Evolutionary conservation across 1,284 basidiomycete genomes (phyloP).

Genomic region (Cutaneotrichosporon mucoides): DNA sequence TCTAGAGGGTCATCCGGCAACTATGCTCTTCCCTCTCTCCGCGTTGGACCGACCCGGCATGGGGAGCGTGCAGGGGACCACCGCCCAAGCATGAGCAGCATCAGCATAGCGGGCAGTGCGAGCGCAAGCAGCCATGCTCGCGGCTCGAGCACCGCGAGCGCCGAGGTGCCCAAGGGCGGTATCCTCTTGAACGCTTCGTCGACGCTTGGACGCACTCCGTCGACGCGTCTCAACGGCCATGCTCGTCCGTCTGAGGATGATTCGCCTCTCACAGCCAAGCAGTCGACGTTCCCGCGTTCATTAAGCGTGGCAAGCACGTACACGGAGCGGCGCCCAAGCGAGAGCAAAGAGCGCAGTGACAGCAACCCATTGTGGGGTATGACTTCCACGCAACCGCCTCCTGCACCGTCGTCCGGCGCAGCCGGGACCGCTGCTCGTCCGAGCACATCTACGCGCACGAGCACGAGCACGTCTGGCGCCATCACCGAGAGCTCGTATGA

Average conservation of each 20-base stretch:
- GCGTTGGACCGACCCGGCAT: slow-evolving; percentile 11
- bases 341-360: slow-evolving; percentile 5
- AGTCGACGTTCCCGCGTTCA: slow-evolving; percentile 1
- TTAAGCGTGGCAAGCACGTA: slow-evolving; percentile 1
- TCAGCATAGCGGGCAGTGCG: slow-evolving; percentile 3
- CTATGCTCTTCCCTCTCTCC: slow-evolving; percentile 16
- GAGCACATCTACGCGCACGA: not conserved
- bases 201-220: not conserved
- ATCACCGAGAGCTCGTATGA: not conserved
- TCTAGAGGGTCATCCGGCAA: not conserved
- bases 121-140: slow-evolving; percentile 9
- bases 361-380: not conserved
- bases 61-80: not conserved
- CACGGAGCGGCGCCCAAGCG: slow-evolving; percentile 4
- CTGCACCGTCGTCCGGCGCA: not conserved
- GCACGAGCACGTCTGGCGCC: not conserved
- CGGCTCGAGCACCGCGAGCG: slow-evolving; percentile 4
- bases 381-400: not conserved
- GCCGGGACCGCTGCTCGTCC: not conserved
- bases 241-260: not conserved
- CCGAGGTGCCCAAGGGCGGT: slow-evolving; percentile 6
- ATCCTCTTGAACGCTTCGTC: slow-evolving; percentile 9
- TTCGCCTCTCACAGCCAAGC: slow-evolving; percentile 2
- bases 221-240: slow-evolving; percentile 12
- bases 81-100: slow-evolving; percentile 13